Conservation (phyloP, 148 eudicot genomes). For the Rhododendron williamsianum region DNA sequence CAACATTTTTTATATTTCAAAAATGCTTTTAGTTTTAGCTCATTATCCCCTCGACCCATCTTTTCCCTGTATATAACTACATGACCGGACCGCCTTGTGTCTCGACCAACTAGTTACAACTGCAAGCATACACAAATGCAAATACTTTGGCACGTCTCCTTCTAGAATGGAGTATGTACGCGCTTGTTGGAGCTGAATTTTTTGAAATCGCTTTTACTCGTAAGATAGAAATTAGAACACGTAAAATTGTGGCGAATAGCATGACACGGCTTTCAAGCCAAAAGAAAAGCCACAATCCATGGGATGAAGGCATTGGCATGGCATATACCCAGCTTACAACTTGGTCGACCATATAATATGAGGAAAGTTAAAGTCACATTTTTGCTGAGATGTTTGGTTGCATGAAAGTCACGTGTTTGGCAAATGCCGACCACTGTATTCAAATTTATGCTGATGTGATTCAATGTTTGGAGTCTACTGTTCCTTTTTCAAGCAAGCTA, state of each 20-base stretch:
- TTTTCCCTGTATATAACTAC: too few relatives aligned
- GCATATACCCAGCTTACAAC: background rate
- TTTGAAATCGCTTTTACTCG: too few relatives aligned
- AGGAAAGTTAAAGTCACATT: background rate
- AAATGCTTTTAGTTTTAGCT: too few relatives aligned
- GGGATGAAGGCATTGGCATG: too few relatives aligned
- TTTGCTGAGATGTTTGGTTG: background rate
- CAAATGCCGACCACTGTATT: background rate
- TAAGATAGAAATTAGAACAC: too few relatives aligned
- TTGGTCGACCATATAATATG: background rate
- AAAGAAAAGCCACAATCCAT: too few relatives aligned
- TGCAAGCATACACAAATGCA: background rate
- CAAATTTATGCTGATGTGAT: background rate
- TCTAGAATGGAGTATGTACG: background rate
- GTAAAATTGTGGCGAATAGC: too few relatives aligned
- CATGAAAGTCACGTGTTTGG: background rate
- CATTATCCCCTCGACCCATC: background rate
- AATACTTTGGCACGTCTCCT: background rate
- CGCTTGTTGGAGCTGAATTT: background rate
- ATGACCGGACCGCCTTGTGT: too few relatives aligned
- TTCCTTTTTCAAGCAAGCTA: background rate
- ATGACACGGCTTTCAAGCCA: too few relatives aligned
- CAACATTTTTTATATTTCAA: too few relatives aligned
- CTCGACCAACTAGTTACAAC: background rate
- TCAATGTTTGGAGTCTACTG: background rate